Percentiles rank a stretch among this genome's conserved stretches.
phyloP scores from a whole-genome alignment of 306 rosid genomes.

The Crotalaria pallida region DNA sequence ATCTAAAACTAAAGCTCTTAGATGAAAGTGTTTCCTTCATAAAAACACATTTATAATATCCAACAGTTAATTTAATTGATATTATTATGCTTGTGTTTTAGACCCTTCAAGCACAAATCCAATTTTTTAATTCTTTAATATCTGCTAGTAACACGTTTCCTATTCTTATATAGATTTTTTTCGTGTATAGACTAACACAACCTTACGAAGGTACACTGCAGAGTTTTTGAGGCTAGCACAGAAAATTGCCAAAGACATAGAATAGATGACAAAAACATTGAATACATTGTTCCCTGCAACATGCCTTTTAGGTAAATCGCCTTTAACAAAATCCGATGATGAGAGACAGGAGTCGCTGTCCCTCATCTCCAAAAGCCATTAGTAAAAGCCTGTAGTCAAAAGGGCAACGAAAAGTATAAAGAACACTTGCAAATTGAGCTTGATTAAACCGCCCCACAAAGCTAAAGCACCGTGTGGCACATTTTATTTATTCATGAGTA shows the following conservation, averaged over 20 bases:
- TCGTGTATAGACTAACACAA: not conserved
- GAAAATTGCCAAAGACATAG: not conserved
- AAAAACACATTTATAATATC: not conserved
- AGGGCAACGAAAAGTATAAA: slow-evolving; percentile 47
- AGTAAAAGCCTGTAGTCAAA: slow-evolving; percentile 54
- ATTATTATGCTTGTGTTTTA: not conserved
- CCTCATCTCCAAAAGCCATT: slow-evolving; percentile 44
- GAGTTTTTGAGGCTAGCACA: not conserved
- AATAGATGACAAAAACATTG: not conserved
- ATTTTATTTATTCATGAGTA: slow-evolving; percentile 30
- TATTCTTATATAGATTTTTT: not conserved
- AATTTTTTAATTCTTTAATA: not conserved
- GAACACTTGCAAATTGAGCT: slow-evolving; percentile 40
- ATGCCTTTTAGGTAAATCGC: slow-evolving; percentile 30
- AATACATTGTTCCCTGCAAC: not conserved
- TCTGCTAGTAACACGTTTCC: not conserved
- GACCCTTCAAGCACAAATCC: not conserved
- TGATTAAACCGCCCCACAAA: slow-evolving; percentile 60
- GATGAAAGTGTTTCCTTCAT: not conserved
- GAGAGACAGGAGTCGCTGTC: slow-evolving; percentile 30
- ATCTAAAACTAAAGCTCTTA: slow-evolving; percentile 8
- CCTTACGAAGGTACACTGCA: not conserved
- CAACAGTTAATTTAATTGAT: not conserved
- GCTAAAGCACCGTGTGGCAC: slow-evolving; percentile 37
- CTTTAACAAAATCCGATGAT: slow-evolving; percentile 20